Evolutionary conservation across 495 filamentous ascomycete species (phyloP), one percentile per base, ranked within the genome.

Genomic region (Amniculicola lignicola): DNA sequence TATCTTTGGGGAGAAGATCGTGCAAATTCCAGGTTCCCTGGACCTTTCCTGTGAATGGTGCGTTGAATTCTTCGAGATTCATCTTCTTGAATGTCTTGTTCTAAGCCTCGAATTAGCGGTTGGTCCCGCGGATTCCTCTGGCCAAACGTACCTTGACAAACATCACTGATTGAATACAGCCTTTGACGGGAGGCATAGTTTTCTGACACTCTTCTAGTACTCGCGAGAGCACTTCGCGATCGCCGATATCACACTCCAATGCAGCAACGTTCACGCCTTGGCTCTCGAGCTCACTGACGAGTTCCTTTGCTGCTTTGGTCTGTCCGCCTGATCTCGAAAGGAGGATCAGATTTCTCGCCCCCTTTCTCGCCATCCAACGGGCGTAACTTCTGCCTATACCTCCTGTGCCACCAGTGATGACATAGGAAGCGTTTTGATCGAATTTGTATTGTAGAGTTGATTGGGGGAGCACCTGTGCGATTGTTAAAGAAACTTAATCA

Each of bases 341-440:
- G 2, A 55, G 19, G 15, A 55, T 55, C 5, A 55, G 25, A 28
- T 55, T 23, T 15, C 25, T 44, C 4, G 41, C 51, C 3, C 51
- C 51, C 6, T 31, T 27, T 27, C 1, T 14, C n/a, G 31, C 51
- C 42, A 55, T 38, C 51, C 51, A 55, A 10, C 42, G 37, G 6
- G 51, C 37, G 10, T 19, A 28, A 19, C 51, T 55, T 12, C 51
- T 28, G 1, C 25, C 29, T 11, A 55, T 10, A 4, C 51, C 51
- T 39, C 51, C 51, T 19, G 47, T 25, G 3, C 49, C 49, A 9
- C 49, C 49, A 2, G 63, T 67, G 23, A 75, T 62, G 3, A 75
- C 19, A 50, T 73, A 75, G 1, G 66, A 55, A 4, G 51, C 22
- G 28, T 37, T 15, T 3, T 9, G 10, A 21, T 54, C 51, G 29